Evolutionary conservation across 2,329 filamentous ascomycete species (phyloP).

Genomic region (Dactylellina parvicollis): DNA sequence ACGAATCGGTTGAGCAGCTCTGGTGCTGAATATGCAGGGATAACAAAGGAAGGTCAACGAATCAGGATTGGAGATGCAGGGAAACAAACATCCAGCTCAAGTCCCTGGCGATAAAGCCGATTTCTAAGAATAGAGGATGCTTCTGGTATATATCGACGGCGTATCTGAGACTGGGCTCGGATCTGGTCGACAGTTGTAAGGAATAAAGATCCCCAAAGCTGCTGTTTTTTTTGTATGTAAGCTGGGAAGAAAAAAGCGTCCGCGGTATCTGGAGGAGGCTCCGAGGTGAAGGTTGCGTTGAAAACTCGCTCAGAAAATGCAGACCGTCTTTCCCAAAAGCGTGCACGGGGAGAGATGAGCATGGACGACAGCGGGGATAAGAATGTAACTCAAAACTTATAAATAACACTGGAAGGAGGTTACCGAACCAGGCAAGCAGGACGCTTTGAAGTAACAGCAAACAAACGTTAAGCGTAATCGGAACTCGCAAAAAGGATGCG

Average conservation of each 20-base stretch:
- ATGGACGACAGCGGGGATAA: constrained; percentile 4
- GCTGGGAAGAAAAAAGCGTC: not conserved
- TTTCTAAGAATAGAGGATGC: constrained; percentile 40
- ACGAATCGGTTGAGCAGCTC: not conserved
- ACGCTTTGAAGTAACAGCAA: not conserved
- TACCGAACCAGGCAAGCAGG: constrained; percentile 17
- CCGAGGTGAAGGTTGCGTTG: constrained; percentile 8
- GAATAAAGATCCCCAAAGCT: not conserved
- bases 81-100: constrained; percentile 9
- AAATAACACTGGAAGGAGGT: constrained; percentile 23
- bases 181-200: not conserved
- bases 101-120: constrained; percentile 15
- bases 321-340: constrained; percentile 12
- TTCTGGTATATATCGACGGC: not conserved
- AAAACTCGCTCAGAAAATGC: not conserved
- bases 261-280: not conserved
- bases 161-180: not conserved
- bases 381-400: constrained; percentile 45
- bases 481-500: constrained; percentile 27
- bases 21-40: constrained; percentile 20
- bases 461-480: constrained; percentile 6
- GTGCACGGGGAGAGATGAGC: not conserved
- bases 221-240: not conserved
- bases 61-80: constrained; percentile 22
- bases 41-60: constrained; percentile 12